Base-by-base conservation (phyloP, 768 basidiomycete species). In the Boletus subcaerulescens region DNA sequence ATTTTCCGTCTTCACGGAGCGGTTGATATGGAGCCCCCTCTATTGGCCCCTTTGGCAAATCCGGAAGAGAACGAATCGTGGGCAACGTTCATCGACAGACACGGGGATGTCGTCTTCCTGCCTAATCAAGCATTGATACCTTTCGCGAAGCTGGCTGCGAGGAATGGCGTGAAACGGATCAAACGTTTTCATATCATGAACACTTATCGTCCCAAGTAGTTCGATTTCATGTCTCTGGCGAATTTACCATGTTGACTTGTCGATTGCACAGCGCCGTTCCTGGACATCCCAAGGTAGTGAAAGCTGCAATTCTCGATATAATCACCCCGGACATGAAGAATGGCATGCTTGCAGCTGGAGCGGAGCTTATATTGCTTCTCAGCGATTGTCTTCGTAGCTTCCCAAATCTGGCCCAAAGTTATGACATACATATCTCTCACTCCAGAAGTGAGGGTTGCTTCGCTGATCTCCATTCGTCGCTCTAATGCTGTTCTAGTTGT, bases 1-100 rank as follows among this genome's bases (percentile, higher is more conserved):
- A 85, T 94, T 17, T 95, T 96, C 70, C 83, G 86, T 36, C 78
- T 95, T 5, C 95, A 95, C 64, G 95, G 95, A 7, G 94, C 95
- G 4, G 83, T 96, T 2, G 85, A 93, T 58, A 86, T 87, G 71
- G 89, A 91, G 60, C 87, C 93, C 1, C 88, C 93, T 0, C 70
- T 95, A n/a, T 75, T 97, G 12, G 82, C 92, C 68, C 94, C 89
- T 1, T 77, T 83, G 2, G 77, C 81, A 45, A 79, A 85, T 31
- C 73, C 77, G 4, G 82, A 83, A 17, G 86, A 89, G 31, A 82
- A 86, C 32, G 78, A 79, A 40, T 80, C 77, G 8, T 82, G 86
- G 29, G 90, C 88, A 3, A 75, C 84, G 7, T 84, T 92, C 59
- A 80, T 98, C 31, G 94, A 96, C 71, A 76, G 83, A 44, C 86